A percentile compares a stretch with the other conserved stretches of the same genome.
These are phyloP conservation scores for Lasiosphaeria hispida DNA, from an alignment of 495 filamentous ascomycete species.

Conservation along the genomic window DNA sequence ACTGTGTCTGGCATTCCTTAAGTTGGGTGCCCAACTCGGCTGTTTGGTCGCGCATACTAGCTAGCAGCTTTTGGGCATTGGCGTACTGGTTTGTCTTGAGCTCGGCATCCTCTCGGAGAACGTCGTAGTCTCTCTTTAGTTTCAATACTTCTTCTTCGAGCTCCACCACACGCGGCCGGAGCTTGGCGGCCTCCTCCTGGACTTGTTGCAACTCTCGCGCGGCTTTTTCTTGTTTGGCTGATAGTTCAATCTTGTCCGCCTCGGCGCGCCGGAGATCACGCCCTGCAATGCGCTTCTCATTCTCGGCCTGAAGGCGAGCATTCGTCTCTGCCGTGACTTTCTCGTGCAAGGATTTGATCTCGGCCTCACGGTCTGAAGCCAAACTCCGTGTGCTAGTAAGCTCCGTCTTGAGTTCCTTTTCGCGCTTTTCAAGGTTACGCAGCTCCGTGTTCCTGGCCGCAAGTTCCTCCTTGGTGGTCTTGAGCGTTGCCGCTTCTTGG, in stretches of 20 bases:
- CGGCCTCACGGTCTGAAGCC: slow-evolving; percentile 67
- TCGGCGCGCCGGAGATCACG: slow-evolving; percentile 74
- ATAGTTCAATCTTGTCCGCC: slow-evolving; percentile 71
- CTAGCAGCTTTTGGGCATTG: slow-evolving; percentile 79
- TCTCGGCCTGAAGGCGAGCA: slow-evolving; percentile 70
- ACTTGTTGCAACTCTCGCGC: slow-evolving; percentile 64
- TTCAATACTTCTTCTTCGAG: slow-evolving; percentile 68
- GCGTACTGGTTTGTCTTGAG: slow-evolving; percentile 82
- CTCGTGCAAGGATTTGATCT: slow-evolving; percentile 72
- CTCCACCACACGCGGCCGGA: slow-evolving; percentile 62
- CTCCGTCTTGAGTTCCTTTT: slow-evolving; percentile 77
- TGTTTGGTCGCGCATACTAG: slow-evolving; percentile 89
- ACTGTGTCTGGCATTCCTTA: slow-evolving; percentile 80
- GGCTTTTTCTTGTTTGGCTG: slow-evolving; percentile 66
- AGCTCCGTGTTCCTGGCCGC: slow-evolving; percentile 65
- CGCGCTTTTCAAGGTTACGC: slow-evolving; percentile 69
- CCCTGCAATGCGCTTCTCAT: slow-evolving; percentile 63
- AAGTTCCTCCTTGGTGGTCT: slow-evolving; percentile 68
- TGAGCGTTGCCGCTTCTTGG: slow-evolving; percentile 70
- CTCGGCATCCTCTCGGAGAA: slow-evolving; percentile 76
- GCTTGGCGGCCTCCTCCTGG: slow-evolving; percentile 64
- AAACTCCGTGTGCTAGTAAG: slow-evolving; percentile 65
- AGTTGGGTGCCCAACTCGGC: slow-evolving; percentile 87
- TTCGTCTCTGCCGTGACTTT: slow-evolving; percentile 73
- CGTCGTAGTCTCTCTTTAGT: slow-evolving; percentile 60